Evolutionary conservation across 148 eudicot species (phyloP).

Genomic region (Pouteria glomerata): DNA sequence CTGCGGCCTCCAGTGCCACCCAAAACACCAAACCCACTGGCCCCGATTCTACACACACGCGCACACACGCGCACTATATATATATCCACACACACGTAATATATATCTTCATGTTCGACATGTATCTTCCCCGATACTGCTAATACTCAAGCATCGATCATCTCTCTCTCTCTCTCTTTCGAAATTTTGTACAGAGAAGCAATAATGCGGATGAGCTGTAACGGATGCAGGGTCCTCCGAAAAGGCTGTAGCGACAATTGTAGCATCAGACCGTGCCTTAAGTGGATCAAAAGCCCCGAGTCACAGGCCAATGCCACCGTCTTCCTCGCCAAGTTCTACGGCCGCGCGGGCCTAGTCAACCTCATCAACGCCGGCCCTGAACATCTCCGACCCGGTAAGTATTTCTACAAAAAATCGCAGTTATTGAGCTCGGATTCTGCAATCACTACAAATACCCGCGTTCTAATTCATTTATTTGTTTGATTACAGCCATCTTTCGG

Average conservation of each 20-base stretch:
- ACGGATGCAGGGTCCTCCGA: conserved; percentile 65
- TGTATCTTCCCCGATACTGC: too few relatives aligned
- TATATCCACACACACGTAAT: too few relatives aligned
- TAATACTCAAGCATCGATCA: too few relatives aligned
- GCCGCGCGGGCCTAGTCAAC: conserved; percentile 61
- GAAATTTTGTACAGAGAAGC: background rate
- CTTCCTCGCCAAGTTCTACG: conserved; percentile 71
- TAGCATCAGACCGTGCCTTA: conserved; percentile 45
- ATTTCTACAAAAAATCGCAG: too few relatives aligned
- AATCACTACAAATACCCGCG: background rate
- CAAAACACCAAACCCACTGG: background rate
- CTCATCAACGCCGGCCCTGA: conserved; percentile 54
- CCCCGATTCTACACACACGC: too few relatives aligned
- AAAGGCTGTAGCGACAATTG: conserved; percentile 62
- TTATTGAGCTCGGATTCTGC: background rate
- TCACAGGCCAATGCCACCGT: conserved; percentile 70
- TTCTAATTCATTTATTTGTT: background rate
- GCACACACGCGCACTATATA: too few relatives aligned
- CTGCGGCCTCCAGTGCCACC: background rate
- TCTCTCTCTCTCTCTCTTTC: background rate
- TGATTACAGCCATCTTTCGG: conserved; percentile 34
- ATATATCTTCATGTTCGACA: too few relatives aligned
- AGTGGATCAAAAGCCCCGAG: conserved; percentile 56
- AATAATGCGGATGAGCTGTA: conserved; percentile 56
- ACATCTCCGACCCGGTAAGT: conserved; percentile 58